Conservation (phyloP, 139 green algal genomes). For the Gonium pectorale region DNA sequence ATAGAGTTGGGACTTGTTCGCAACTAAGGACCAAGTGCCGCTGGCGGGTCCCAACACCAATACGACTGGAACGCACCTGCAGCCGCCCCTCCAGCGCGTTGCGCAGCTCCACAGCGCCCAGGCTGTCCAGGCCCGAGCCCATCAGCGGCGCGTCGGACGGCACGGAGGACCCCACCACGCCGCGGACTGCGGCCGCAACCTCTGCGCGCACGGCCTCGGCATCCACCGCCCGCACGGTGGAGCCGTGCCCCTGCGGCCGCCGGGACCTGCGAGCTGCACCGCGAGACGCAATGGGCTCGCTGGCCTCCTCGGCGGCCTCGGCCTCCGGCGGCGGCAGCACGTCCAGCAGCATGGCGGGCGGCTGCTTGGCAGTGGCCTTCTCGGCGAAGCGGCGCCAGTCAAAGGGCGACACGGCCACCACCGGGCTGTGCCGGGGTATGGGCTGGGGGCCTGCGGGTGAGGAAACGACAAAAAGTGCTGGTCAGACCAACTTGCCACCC, state of each 20-base stretch:
- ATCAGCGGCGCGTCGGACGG: constrained; percentile 73
- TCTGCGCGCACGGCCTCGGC: neutral
- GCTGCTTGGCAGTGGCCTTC: neutral
- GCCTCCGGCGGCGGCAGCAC: neutral
- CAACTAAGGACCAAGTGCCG: neutral
- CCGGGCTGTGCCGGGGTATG: neutral
- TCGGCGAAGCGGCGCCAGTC: constrained; percentile 54
- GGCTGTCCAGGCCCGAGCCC: constrained; percentile 78
- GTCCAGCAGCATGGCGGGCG: constrained; percentile 15
- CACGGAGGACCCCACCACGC: constrained; percentile 42
- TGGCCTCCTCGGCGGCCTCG: neutral
- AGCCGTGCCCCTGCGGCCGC: neutral
- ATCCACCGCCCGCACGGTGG: too few relatives aligned
- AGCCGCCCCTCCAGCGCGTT: constrained; percentile 75
- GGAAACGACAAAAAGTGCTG: neutral
- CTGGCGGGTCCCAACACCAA: neutral
- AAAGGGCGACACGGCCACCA: constrained; percentile 62
- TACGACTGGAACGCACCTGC: neutral
- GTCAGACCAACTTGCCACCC: neutral
- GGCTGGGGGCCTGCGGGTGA: neutral
- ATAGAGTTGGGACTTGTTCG: neutral
- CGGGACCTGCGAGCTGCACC: neutral
- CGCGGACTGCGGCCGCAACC: constrained; percentile 9
- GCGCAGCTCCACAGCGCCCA: constrained; percentile 87
- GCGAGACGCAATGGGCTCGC: neutral